These are phyloP conservation scores for Coemansia sp. DNA, from an alignment of 192 early-diverging fungal species.

Conservation along the genomic window DNA sequence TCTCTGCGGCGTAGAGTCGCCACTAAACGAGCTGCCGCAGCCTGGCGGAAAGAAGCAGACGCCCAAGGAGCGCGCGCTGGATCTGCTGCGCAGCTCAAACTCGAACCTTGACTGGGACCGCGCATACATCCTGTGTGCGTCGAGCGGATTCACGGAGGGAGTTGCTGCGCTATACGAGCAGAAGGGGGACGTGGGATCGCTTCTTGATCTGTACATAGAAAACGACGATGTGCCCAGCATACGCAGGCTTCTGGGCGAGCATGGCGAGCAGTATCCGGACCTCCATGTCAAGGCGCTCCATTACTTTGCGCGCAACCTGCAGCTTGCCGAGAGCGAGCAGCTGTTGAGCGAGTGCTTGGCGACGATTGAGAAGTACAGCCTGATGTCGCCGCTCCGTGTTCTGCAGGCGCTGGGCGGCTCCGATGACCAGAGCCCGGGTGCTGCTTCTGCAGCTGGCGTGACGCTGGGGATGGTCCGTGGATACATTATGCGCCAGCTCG, in stretches of 20 bases:
- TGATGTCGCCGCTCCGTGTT: constrained; percentile 89
- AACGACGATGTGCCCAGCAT: constrained; percentile 67
- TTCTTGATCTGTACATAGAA: constrained; percentile 72
- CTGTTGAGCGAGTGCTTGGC: constrained; percentile 66
- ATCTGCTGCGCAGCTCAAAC: constrained; percentile 66
- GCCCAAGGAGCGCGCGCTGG: constrained; percentile 65
- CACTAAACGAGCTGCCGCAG: constrained; percentile 21
- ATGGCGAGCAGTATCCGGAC: constrained; percentile 68
- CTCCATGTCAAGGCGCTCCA: constrained; percentile 69
- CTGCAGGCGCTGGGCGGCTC: constrained; percentile 72
- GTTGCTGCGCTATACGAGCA: constrained; percentile 87
- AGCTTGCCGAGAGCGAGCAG: constrained; percentile 61
- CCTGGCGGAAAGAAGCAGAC: constrained; percentile 14
- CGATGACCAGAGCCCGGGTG: constrained; percentile 17
- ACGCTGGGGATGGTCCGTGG: constrained; percentile 84
- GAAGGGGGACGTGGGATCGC: constrained; percentile 72
- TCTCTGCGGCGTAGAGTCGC: constrained; percentile 59
- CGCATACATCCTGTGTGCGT: constrained; percentile 87
- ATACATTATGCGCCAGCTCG: constrained; percentile 79
- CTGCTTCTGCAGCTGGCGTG: constrained; percentile 57
- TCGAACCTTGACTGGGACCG: constrained; percentile 88
- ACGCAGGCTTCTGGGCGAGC: constrained; percentile 61
- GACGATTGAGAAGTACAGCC: constrained; percentile 80
- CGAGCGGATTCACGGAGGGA: constrained; percentile 80
- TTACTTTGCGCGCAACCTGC: constrained; percentile 72